Base-by-base conservation (phyloP, 768 basidiomycete genomes). In the Collybiopsis luxurians region DNA sequence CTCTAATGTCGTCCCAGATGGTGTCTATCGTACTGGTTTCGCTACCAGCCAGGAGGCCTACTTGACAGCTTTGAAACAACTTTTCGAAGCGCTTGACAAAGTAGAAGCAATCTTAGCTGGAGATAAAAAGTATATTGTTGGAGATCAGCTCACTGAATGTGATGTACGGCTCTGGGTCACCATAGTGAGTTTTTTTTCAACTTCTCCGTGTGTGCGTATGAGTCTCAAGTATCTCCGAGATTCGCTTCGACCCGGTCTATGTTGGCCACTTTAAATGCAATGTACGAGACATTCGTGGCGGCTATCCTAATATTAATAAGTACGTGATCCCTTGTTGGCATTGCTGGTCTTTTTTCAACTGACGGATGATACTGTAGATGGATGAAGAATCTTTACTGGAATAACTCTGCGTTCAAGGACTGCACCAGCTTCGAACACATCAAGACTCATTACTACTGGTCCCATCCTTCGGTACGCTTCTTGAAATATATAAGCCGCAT, bases 191-290 rank as follows among this genome's bases (percentile, higher is more conserved):
- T 38, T 21, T 49, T 17, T n/a, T n/a, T n/a, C n/a, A n/a, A n/a
- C 40, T 28, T 57, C n/a, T 47, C 23, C 21, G 30, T 36, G 13
- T 17, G 3, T 9, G 27, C 19, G n/a, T 55, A 49, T 23, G 4
- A 31, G 38, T 36, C 12, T 27, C 28, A 30, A 50, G 38, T 28
- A 50, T 7, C 48, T 12, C 47, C 30, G 2, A 92, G 89, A 74
- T 92, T 59, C 91, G 93, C 34, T 95, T 95, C 71, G 94, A 96
- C 64, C 86, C 87, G 1, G 95, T 89, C 15, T 98, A 98, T 71
- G 81, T 89, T 46, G 84, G 87, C 0, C 92, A 94, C 68, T 98
- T 98, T 82, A 98, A 98, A 64, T 95, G 93, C 75, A 95, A 96
- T 76, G 68, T 92, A 61, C 85, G 87, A 28, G 85, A 82, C 42